Evolutionary conservation across 2,329 filamentous ascomycete genomes (phyloP).

Genomic region (Scedosporium boydii): DNA sequence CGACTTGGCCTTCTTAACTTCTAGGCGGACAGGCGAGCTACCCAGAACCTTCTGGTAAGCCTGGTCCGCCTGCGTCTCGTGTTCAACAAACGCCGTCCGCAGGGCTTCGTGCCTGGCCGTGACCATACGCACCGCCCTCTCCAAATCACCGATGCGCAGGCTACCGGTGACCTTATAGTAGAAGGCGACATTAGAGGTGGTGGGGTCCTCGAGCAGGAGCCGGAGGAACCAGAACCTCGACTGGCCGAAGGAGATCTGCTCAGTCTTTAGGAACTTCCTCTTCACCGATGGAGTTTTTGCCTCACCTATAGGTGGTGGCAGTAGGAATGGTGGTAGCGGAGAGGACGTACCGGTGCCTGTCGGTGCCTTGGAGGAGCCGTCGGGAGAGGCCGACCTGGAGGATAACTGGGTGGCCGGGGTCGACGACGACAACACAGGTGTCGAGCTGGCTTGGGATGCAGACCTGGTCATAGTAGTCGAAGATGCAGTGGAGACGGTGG

Average conservation of each 20-base stretch:
- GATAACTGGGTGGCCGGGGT: too few relatives aligned
- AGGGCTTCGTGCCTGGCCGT: constrained; percentile 22
- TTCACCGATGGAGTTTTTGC: not conserved
- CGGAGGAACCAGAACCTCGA: constrained; percentile 30
- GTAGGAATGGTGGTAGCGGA: too few relatives aligned
- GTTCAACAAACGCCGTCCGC: constrained; percentile 19
- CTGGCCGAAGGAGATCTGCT: constrained; percentile 28
- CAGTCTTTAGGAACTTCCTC: constrained; percentile 8
- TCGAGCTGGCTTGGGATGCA: too few relatives aligned
- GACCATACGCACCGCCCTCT: constrained; percentile 21
- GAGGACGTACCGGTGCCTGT: too few relatives aligned
- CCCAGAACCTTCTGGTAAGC: constrained; percentile 16
- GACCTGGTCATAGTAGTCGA: too few relatives aligned
- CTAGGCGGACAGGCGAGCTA: constrained; percentile 16
- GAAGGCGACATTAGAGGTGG: constrained; percentile 28
- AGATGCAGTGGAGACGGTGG: too few relatives aligned
- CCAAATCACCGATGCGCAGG: constrained; percentile 19
- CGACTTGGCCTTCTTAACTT: constrained; percentile 12
- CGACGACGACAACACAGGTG: too few relatives aligned
- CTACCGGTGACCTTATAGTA: constrained; percentile 20
- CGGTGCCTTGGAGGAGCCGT: too few relatives aligned
- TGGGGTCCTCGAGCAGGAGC: constrained; percentile 23
- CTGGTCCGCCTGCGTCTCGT: constrained; percentile 11
- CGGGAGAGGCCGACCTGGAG: too few relatives aligned
- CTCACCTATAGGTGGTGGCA: too few relatives aligned